Base-by-base conservation (phyloP, 1,284 basidiomycete species). In the Schizopora paradoxa region DNA sequence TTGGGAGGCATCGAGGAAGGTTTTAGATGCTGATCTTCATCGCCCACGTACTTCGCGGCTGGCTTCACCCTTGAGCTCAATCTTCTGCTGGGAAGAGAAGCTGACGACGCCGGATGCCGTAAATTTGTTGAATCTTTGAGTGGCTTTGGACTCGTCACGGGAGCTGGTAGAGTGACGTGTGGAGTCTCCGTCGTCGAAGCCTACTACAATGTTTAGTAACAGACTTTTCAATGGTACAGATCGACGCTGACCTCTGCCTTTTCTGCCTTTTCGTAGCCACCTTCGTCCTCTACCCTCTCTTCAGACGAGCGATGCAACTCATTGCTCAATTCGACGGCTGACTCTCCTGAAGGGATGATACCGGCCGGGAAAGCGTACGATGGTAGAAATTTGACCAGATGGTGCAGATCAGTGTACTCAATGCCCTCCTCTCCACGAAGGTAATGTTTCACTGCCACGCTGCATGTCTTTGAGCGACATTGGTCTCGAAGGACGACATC, bases 341-440 rank as follows among this genome's bases (percentile, higher is more conserved):
- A 50, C n/a, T 10, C 27, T 28, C 28, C 14, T 8, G 10, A 8
- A 14, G 28, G 8, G 28, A 14, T 8, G 37, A 76, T 60, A 27
- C 75, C 74, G 1, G 73, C 56, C 0, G 79, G 79, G 4, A 82
- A 62, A 1, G 73, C 70, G 55, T 83, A 83, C 5, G 73, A 66
- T 2, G 81, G 80, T 13, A 84, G 70, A 61, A 75, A 82, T 56
- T 81, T 82, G 57, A 79, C 72, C 43, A 76, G 69, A 53, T 78
- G 73, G 60, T 77, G 81, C 3, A 84, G 65, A 57, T 83, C 80
- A 54, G 71, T 76, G 45, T 59, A 64, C 51, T 57, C 72, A 31
- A 80, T 77, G 3, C 82, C 82, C 51, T 79, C 76, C 61, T 82
- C 78, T 3, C 76, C 75, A 10, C 78, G 69, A 4, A 80, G 65